Conservation (phyloP, 768 basidiomycete genomes). For the Termitomyces sp. region DNA sequence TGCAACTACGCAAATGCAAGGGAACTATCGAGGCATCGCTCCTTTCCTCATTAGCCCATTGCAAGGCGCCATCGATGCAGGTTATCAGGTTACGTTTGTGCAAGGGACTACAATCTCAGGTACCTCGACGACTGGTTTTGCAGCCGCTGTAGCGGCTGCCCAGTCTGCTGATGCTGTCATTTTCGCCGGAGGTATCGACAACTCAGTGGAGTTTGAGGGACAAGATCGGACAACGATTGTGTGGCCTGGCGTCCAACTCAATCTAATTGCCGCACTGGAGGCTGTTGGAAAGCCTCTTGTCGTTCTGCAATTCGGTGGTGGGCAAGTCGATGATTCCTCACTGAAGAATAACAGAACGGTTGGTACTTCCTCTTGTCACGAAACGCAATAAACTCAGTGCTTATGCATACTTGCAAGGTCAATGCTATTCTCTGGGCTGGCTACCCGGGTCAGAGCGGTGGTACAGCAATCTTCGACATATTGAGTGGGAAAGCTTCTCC, state of each 20-base stretch:
- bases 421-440: constrained; percentile 53
- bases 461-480: constrained; percentile 49
- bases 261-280: constrained; percentile 38
- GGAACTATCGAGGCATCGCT: constrained; percentile 49
- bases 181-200: constrained; percentile 53
- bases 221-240: constrained; percentile 40
- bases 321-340: constrained; percentile 44
- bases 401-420: constrained; percentile 26
- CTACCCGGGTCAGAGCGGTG: constrained; percentile 53
- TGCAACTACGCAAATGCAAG: constrained; percentile 51
- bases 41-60: constrained; percentile 52
- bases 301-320: constrained; percentile 51
- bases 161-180: constrained; percentile 42
- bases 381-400: neutral
- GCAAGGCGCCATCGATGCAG: constrained; percentile 39
- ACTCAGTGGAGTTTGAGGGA: constrained; percentile 42
- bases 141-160: constrained; percentile 44
- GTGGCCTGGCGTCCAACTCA: constrained; percentile 53
- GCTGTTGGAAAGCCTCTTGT: constrained; percentile 43
- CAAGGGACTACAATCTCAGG: constrained; percentile 35
- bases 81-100: constrained; percentile 38
- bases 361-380: constrained; percentile 3
- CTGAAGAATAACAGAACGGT: constrained; percentile 40
- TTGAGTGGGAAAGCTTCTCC: constrained; percentile 45
- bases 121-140: constrained; percentile 36